Base-by-base conservation (phyloP, 192 early-diverging fungal genomes). In the Lunasporangiospora selenospora region DNA sequence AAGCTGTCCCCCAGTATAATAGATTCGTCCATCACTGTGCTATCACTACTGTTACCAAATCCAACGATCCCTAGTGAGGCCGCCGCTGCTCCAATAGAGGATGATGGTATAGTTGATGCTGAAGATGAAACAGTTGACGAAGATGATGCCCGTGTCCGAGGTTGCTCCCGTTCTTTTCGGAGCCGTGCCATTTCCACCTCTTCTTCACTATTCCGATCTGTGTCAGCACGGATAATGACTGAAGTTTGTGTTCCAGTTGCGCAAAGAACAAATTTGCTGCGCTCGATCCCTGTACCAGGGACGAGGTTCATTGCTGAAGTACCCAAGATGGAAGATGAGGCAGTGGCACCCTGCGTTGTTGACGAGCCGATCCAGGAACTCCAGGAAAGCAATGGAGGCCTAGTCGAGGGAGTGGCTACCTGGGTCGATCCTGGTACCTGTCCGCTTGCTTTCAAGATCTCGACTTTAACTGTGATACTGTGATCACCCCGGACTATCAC, bases 401-500 rank as follows among this genome's bases (percentile, higher is more conserved):
- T 18, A 6, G 55, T 53, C 12, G 55, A 66, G 1, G 43, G 38
- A 13, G 58, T 24, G 18, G 45, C 11, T 1, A 73, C 41, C 4
- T 63, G 53, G 12, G 47, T 51, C 0, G 69, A 73, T 29, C 69
- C 67, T 19, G 53, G 47, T 7, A 57, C 45, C 5, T 44, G 19
- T 26, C 67, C 69, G n/a, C 69, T 73, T 12, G 69, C 50, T 43
- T 73, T 73, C 42, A 73, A 31, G 34, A 73, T 52, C 37, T 73
- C 69, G 9, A 73, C 53, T 13, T 73, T 73, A 30, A 73, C 61
- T 3, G 69, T 73, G 26, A 73, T 63, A 16, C 59, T 62, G 26
- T 73, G 69, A 27, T 73, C 69, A 13, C 69, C 69, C 15, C 69
- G 27, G 12, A 73, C 60, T 4, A 73, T 61, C 7, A 73, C 69